Evolutionary conservation across 1,139 yeast species (phyloP).

Genomic region (Spathaspora sp.): DNA sequence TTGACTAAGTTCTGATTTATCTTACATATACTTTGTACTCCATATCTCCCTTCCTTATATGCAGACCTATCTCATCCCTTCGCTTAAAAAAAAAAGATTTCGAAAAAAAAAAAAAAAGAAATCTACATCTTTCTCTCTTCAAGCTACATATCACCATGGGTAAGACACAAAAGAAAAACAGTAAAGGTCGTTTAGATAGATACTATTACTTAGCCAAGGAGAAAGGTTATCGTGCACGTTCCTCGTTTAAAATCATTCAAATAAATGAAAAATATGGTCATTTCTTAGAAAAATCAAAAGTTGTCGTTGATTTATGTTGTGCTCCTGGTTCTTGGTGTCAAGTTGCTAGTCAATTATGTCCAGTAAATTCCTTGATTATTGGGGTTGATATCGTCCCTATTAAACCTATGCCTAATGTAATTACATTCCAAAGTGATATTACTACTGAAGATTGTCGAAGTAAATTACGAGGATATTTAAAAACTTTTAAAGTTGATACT

Average conservation of each 20-base stretch:
- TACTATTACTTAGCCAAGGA: slow-evolving; percentile 96
- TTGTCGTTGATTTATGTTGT: slow-evolving; percentile 96
- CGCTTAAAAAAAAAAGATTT: not conserved
- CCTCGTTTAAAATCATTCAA: slow-evolving; percentile 93
- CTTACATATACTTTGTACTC: too few species aligned
- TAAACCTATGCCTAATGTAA: slow-evolving; percentile 89
- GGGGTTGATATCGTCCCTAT: slow-evolving; percentile 99
- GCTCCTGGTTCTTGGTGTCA: slow-evolving; percentile 99
- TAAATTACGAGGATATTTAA: slow-evolving; percentile 89
- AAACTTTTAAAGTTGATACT: slow-evolving; percentile 98
- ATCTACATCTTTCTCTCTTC: not conserved
- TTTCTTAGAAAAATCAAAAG: slow-evolving; percentile 93
- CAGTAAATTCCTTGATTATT: slow-evolving; percentile 85
- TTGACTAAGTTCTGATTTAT: too few species aligned
- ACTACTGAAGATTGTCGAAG: slow-evolving; percentile 98
- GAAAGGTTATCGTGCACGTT: slow-evolving; percentile 98
- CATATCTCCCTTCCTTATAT: not conserved
- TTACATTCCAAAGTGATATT: slow-evolving; percentile 93
- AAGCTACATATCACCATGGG: slow-evolving; percentile 53
- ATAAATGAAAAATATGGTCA: slow-evolving; percentile 96
- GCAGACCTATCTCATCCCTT: not conserved
- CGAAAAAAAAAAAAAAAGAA: not conserved
- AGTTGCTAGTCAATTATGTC: slow-evolving; percentile 92
- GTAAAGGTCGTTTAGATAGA: slow-evolving; percentile 98
- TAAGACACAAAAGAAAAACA: slow-evolving; percentile 91